A percentile compares a stretch with the other conserved stretches of the same genome.
Conservation (phyloP, 2,329 filamentous ascomycete species). For the Zymoseptoria ardabiliae region DNA sequence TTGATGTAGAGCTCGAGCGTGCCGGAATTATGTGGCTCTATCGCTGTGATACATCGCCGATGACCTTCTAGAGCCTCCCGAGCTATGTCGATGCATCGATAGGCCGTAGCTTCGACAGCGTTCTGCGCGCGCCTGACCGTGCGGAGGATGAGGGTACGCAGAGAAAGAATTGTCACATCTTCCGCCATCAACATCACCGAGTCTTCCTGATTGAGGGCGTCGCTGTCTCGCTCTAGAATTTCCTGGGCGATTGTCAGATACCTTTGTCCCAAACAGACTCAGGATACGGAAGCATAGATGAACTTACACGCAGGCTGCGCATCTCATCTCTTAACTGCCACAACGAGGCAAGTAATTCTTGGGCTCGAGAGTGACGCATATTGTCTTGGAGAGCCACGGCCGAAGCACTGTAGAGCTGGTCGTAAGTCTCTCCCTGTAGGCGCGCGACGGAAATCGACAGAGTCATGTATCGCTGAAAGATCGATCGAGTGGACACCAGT, state of each 20-base stretch:
- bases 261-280: too few species aligned
- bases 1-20: not conserved
- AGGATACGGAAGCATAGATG: not conserved
- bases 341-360: not conserved
- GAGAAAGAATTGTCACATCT: not conserved
- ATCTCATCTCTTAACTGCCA: not conserved
- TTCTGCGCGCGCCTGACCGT: not conserved
- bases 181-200: not conserved
- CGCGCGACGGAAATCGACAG: not conserved
- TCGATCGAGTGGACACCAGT: not conserved
- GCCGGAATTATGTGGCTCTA: not conserved
- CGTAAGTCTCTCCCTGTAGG: not conserved
- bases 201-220: not conserved
- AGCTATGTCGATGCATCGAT: not conserved
- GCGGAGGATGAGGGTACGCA: not conserved
- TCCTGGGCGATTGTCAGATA: not conserved
- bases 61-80: not conserved
- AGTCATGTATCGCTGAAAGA: not conserved
- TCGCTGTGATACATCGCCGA: not conserved
- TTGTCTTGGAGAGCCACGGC: not conserved
- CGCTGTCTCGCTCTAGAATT: not conserved
- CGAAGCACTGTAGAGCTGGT: not conserved
- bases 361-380: not conserved
- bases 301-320: not conserved
- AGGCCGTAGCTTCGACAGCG: not conserved